A percentile compares a stretch with the other conserved stretches of the same genome.
These are phyloP conservation scores for Microthlaspi erraticum DNA, from an alignment of 345 rosid genomes.

Conservation along the genomic window DNA sequence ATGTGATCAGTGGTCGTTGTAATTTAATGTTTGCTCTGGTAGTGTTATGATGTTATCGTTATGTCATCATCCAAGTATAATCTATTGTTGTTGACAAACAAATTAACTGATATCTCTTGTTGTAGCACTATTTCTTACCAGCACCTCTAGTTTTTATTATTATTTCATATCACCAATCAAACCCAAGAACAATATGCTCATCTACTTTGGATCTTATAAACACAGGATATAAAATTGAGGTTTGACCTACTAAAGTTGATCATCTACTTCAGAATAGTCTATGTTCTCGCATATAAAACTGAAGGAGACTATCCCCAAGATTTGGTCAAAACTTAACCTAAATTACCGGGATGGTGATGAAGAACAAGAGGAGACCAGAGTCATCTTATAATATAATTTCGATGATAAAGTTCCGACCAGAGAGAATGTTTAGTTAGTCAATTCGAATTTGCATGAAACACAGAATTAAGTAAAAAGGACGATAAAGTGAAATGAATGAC, in stretches of 20 bases:
- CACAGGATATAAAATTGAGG: background rate
- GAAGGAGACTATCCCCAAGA: background rate
- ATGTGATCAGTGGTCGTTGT: too few species aligned
- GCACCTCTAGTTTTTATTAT: too few species aligned
- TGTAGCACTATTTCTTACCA: too few species aligned
- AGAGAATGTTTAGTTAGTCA: background rate
- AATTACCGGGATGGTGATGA: background rate
- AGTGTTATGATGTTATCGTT: too few species aligned
- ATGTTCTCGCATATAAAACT: constrained; percentile 13
- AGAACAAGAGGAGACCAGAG: constrained; percentile 25
- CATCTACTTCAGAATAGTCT: too few species aligned
- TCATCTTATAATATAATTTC: constrained; percentile 13
- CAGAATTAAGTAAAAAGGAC: background rate
- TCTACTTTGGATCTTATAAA: constrained; percentile 3
- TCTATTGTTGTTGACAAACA: too few species aligned
- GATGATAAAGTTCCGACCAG: background rate
- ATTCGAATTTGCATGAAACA: constrained; percentile 20
- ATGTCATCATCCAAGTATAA: too few species aligned
- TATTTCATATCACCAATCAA: too few species aligned
- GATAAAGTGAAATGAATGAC: constrained; percentile 9
- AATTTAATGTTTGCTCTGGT: too few species aligned
- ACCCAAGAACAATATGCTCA: background rate
- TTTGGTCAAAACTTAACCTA: constrained; percentile 20
- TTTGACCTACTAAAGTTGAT: too few species aligned
- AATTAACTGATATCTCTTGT: too few species aligned